These are phyloP conservation scores for Cyamopsis tetragonoloba DNA, from an alignment of 306 rosid species.

Conservation along the genomic window DNA sequence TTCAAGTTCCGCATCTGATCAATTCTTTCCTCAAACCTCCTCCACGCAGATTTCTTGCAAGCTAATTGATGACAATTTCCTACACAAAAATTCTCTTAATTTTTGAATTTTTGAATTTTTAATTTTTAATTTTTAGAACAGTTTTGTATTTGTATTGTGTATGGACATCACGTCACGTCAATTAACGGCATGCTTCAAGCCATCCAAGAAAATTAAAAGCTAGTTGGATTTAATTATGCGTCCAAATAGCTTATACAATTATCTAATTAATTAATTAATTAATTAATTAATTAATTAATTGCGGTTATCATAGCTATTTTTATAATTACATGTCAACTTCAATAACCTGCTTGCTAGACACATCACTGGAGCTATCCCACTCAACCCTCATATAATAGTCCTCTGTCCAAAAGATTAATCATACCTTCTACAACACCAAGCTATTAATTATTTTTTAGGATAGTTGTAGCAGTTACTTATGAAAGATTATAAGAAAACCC, in stretches of 20 bases:
- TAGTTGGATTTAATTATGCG: slow-evolving; percentile 18
- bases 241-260: not conserved
- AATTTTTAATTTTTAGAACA: not conserved
- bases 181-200: slow-evolving; percentile 31
- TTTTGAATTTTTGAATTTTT: too few species aligned
- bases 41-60: too few species aligned
- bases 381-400: not conserved
- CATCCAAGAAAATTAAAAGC: not conserved
- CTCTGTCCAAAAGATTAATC: not conserved
- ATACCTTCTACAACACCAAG: not conserved
- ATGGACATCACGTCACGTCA: slow-evolving; percentile 2
- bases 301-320: not conserved
- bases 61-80: too few species aligned
- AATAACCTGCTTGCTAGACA: slow-evolving; percentile 13
- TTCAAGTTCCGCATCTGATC: too few species aligned
- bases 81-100: too few species aligned
- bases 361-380: not conserved
- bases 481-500: not conserved
- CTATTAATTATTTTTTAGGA: not conserved
- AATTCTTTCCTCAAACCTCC: too few species aligned
- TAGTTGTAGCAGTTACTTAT: not conserved
- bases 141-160: not conserved
- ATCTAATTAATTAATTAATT: too few species aligned
- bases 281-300: slow-evolving; percentile 28
- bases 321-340: slow-evolving; percentile 17